A percentile compares a stretch with the other conserved stretches of the same genome.
phyloP scores from a whole-genome alignment of 805 yeast genomes.

The Danielozyma ontarioensis region DNA sequence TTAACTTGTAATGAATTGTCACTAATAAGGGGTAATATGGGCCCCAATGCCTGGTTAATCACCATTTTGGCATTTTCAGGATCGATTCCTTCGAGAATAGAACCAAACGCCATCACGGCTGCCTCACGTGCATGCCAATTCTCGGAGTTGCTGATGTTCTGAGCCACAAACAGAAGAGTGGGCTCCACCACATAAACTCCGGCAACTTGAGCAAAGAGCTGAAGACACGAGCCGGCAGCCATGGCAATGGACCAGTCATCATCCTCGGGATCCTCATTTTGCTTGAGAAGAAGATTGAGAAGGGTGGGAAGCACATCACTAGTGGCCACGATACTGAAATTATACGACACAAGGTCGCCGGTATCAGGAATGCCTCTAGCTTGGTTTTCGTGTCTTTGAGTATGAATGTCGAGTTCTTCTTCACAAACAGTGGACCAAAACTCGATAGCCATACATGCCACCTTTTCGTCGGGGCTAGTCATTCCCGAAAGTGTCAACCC shows the following conservation, averaged over 20 bases:
- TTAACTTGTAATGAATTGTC: conserved; percentile 82
- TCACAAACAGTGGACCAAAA: conserved; percentile 99
- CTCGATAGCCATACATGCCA: conserved; percentile 97
- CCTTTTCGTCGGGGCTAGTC: conserved; percentile 78
- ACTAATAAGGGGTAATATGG: conserved; percentile 67
- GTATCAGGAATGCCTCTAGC: conserved; percentile 22
- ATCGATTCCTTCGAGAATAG: conserved; percentile 92
- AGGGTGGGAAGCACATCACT: conserved; percentile 85
- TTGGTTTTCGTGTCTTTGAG: conserved; percentile 55
- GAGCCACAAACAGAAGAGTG: conserved; percentile 77
- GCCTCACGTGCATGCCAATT: conserved; percentile 91
- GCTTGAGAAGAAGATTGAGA: conserved; percentile 72
- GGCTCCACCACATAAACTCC: conserved; percentile 84
- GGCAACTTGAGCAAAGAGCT: conserved; percentile 86
- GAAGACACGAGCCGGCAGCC: conserved; percentile 98
- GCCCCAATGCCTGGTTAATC: conserved; percentile 76
- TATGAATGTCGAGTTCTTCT: conserved; percentile 80
- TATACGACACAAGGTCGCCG: conserved; percentile 50
- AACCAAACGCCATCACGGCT: conserved; percentile 98
- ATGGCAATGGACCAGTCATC: conserved; percentile 97
- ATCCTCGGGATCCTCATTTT: conserved; percentile 89
- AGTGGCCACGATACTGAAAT: conserved; percentile 82
- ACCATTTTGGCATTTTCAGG: conserved; percentile 59
- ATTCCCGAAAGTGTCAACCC: conserved; percentile 88
- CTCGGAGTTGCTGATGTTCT: conserved; percentile 46